These are phyloP conservation scores for Ambrosia trifida DNA, from an alignment of 129 eudicot species.

Conservation along the genomic window DNA sequence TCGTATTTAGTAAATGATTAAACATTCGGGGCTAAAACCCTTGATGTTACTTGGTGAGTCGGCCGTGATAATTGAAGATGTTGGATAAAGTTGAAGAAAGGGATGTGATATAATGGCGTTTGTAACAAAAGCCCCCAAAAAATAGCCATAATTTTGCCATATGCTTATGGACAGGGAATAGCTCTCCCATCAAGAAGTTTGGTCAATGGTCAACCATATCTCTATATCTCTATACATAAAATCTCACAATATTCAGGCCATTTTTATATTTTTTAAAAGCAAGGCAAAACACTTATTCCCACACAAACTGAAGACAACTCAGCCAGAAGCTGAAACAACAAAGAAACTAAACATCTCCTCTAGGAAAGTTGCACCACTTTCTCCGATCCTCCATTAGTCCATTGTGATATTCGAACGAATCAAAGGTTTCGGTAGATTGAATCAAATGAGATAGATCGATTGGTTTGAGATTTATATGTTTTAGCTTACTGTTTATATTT, in stretches of 20 bases:
- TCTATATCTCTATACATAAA: conserved; percentile 15
- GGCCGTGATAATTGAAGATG: conserved; percentile 13
- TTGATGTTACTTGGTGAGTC: background rate
- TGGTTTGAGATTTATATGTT: background rate
- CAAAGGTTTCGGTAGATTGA: background rate
- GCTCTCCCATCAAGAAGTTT: conserved; percentile 43
- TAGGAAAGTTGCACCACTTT: too few species aligned
- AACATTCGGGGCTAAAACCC: background rate
- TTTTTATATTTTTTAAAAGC: too few species aligned
- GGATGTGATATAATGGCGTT: conserved; percentile 17
- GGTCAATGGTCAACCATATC: conserved; percentile 37
- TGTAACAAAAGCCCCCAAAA: conserved; percentile 34
- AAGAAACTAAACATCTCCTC: too few species aligned
- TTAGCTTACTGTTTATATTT: background rate
- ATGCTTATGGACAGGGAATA: conserved; percentile 30
- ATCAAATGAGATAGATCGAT: too few species aligned
- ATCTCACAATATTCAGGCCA: conserved; percentile 20
- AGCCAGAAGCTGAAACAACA: too few species aligned
- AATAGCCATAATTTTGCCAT: conserved; percentile 32
- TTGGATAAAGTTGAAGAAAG: conserved; percentile 19
- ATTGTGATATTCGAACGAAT: too few species aligned
- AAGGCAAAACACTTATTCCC: too few species aligned
- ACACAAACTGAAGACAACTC: too few species aligned
- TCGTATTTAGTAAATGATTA: too few species aligned
- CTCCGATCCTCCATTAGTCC: too few species aligned